Conservation (phyloP, 148 eudicot species). For the Chenopodium formosanum region DNA sequence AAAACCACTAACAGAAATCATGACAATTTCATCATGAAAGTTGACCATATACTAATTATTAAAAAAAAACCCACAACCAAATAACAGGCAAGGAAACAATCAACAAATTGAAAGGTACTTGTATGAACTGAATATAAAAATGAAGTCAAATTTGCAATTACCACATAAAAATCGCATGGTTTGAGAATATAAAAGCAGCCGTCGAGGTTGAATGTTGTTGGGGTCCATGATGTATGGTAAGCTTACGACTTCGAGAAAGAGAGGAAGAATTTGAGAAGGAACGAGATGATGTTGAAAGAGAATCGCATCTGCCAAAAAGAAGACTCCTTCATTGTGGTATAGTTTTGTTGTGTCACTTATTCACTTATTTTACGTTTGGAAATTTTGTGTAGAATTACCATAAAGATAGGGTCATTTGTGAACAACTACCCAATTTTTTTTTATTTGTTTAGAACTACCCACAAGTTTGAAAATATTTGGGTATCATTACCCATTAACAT, state of each 20-base stretch:
- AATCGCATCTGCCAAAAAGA: background rate
- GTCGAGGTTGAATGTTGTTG: conserved; percentile 17
- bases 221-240: conserved; percentile 5
- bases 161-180: background rate
- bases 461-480: no score
- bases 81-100: background rate
- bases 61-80: background rate
- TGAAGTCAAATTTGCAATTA: background rate
- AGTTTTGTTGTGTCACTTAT: background rate
- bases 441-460: no score
- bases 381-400: no score
- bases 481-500: no score
- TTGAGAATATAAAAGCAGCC: conserved; percentile 4
- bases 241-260: background rate
- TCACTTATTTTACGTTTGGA: no score
- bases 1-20: background rate
- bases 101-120: background rate
- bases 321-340: background rate
- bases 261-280: background rate
- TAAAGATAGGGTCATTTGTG: no score
- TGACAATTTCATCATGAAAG: conserved; percentile 8
- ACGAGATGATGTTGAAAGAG: background rate
- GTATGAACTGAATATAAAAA: background rate
- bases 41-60: conserved; percentile 13
- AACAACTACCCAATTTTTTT: no score